Conservation (phyloP, 352 stramenopile genomes). For the Lagenidium sp. region DNA sequence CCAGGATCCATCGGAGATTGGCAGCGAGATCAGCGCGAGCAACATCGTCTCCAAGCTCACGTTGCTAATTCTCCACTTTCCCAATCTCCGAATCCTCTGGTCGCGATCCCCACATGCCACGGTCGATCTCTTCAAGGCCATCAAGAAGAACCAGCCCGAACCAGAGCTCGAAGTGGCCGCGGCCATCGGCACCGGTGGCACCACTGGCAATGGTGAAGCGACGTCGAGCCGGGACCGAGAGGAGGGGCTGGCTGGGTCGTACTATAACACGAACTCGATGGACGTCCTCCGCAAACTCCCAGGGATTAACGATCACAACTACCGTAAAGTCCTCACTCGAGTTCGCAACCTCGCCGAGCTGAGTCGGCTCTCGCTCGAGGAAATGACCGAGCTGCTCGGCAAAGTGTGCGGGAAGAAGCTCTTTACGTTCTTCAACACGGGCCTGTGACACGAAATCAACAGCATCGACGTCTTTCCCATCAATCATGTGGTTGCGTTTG, state of each 20-base stretch:
- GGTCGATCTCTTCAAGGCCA: constrained; percentile 75
- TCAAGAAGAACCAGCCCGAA: constrained; percentile 80
- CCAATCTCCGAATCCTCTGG: constrained; percentile 93
- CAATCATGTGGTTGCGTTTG: too few relatives aligned
- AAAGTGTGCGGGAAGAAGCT: constrained; percentile 72
- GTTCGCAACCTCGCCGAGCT: constrained; percentile 75
- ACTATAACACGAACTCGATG: constrained; percentile 87
- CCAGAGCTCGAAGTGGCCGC: constrained; percentile 70
- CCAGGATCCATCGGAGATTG: constrained; percentile 86
- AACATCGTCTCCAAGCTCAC: constrained; percentile 94
- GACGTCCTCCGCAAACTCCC: constrained; percentile 94
- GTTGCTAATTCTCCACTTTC: constrained; percentile 93
- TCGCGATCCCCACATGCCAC: constrained; percentile 89
- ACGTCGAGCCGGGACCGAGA: constrained; percentile 33
- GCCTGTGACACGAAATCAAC: constrained; percentile 35
- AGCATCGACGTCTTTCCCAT: too few relatives aligned
- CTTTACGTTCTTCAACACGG: constrained; percentile 71
- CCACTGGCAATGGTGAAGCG: neutral
- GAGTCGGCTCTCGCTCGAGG: constrained; percentile 42
- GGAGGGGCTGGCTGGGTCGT: constrained; percentile 45
- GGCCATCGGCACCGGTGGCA: constrained; percentile 42
- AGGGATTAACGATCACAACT: constrained; percentile 94
- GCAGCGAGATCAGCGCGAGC: constrained; percentile 88
- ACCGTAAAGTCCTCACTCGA: constrained; percentile 56
- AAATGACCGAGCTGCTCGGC: constrained; percentile 62